Base-by-base conservation (phyloP, 2,329 filamentous ascomycete species). In the Cytospora schulzeri region DNA sequence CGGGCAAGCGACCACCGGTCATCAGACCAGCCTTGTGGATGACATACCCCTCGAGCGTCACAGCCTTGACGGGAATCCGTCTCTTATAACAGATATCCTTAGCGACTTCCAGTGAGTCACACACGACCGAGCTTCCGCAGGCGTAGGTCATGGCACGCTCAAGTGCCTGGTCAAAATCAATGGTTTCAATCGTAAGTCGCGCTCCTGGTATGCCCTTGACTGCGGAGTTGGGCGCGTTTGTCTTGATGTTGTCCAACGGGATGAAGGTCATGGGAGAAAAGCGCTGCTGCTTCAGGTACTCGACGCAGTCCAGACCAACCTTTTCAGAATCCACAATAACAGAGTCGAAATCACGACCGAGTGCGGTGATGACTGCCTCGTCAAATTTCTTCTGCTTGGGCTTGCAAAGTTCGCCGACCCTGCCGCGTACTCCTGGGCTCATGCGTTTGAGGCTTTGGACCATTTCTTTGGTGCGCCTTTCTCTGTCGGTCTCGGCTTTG, bases 371-470 rank as follows among this genome's bases (percentile, higher is more conserved):
- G 68, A 99, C 91, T 54, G 95, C 95, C 70, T 95, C 92, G 68
- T 95, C 91, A 72, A 89, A 99, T 76, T 97, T 98, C 78, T 96
- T 97, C 79, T 97, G 92, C 77, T 97, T 98, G 1, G 95, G 94
- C 69, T 92, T 93, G 79, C 95, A 97, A 51, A 99, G 85, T 69
- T 97, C 92, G 68, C 92, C 92, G 54, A 98, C 87, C 54, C 94
- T 89, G 24, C 95, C 95, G 69, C 91, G 91, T 53, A 99, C 94
- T 55, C 94, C 94, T 1, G 93, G 92, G 71, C 93, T 97, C 68
- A 97, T 91, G 60, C 93, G 90, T 76, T 96, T 97, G 71, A 99
- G 82, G 35, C 91, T 89, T 14, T 89, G 88, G 38, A 98, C 89
- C 73, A 92, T 91, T 73, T 97, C 93, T 71, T 92, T 92, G 72